phyloP scores from a whole-genome alignment of 495 filamentous ascomycete genomes.

The Tuber aestivum region DNA sequence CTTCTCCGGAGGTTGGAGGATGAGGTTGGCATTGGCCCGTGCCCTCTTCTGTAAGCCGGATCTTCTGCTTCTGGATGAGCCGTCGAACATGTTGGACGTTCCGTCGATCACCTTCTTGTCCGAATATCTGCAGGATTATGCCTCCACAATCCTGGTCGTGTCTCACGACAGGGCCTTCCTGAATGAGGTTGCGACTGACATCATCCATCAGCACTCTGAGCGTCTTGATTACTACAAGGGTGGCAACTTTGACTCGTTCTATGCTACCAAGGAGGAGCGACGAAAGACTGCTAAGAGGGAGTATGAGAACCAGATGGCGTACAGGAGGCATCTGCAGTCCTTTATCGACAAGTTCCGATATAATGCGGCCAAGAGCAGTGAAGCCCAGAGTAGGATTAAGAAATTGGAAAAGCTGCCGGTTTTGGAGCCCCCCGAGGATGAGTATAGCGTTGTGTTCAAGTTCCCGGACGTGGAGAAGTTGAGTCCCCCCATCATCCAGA shows the following conservation, averaged over 20 bases:
- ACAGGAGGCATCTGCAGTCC: constrained; percentile 78
- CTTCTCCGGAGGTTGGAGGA: constrained; percentile 99
- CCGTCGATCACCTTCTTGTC: constrained; percentile 99
- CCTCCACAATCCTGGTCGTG: constrained; percentile 91
- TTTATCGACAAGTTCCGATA: constrained; percentile 99
- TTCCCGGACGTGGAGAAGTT: constrained; percentile 98
- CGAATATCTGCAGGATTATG: constrained; percentile 89
- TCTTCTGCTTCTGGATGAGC: constrained; percentile 92
- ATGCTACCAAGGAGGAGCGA: constrained; percentile 93
- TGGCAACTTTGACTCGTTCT: constrained; percentile 97
- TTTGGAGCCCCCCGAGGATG: constrained; percentile 80
- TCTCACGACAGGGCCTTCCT: constrained; percentile 98
- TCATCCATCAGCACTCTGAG: constrained; percentile 96
- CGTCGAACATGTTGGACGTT: constrained; percentile 99
- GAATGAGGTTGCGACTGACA: constrained; percentile 99
- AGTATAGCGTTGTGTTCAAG: constrained; percentile 94
- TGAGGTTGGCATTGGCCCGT: constrained; percentile 90
- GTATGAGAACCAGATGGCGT: constrained; percentile 97
- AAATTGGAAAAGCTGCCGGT: constrained; percentile 96
- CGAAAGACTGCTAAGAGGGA: constrained; percentile 94
- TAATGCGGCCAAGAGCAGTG: constrained; percentile 97
- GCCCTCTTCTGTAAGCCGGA: constrained; percentile 98
- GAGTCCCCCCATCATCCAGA: constrained; percentile 95
- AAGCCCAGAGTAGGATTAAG: constrained; percentile 97
- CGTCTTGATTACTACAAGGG: constrained; percentile 98